phyloP scores from a whole-genome alignment of 371 early-diverging fungal genomes.

The Circinella minor region DNA sequence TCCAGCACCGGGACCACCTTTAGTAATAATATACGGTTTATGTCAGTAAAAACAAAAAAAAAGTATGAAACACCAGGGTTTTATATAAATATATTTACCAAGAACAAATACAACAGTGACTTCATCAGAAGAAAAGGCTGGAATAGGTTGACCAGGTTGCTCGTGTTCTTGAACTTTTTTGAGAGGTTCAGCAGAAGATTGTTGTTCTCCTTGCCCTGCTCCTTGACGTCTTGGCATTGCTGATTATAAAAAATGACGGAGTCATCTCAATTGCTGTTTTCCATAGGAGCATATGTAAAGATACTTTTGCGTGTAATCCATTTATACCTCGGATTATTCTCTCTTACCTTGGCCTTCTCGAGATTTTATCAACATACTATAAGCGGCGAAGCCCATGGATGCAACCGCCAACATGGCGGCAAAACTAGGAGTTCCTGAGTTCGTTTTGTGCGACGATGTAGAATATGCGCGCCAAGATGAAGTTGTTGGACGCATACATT shows the following conservation, averaged over 20 bases:
- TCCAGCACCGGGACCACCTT: conserved; percentile 87
- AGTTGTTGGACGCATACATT: neutral
- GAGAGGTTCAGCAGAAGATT: too few species aligned
- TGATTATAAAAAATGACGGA: neutral
- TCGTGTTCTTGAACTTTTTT: neutral
- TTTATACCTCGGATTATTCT: too few species aligned
- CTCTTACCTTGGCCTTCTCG: conserved; percentile 50
- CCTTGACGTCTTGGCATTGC: conserved; percentile 4
- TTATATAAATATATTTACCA: conserved; percentile 40
- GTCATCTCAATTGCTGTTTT: too few species aligned
- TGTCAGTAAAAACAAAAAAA: neutral
- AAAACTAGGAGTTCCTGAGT: conserved; percentile 34
- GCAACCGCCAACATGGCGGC: conserved; percentile 60
- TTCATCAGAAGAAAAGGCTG: conserved; percentile 35
- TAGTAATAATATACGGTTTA: neutral
- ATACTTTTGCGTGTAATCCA: too few species aligned
- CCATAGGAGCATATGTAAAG: too few species aligned
- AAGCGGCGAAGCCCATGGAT: conserved; percentile 56
- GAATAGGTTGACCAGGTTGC: conserved; percentile 4
- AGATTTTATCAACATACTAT: conserved; percentile 48
- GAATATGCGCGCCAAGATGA: conserved; percentile 12
- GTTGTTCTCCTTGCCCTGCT: too few species aligned
- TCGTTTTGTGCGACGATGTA: conserved; percentile 13
- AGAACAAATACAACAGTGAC: conserved; percentile 79
- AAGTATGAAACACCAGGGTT: neutral